Base-by-base conservation (phyloP, 140 eudicot species). In the Flaveria floridana region DNA sequence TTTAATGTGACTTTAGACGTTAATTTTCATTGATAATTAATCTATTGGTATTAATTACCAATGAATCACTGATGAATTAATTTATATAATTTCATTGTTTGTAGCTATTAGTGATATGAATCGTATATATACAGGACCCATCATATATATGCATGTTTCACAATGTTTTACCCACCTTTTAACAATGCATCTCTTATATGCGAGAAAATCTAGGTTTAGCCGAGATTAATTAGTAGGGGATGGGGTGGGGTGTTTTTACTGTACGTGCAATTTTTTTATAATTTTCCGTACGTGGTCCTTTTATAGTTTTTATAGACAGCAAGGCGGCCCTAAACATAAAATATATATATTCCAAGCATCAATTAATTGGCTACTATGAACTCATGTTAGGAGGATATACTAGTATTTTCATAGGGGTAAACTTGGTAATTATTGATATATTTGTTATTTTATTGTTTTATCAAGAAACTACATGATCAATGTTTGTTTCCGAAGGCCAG, bases 401-500 rank as follows among this genome's bases (percentile, higher is more conserved):
- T 79, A 79, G 79, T 73, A 73, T 66, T 73, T 79, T 20, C 79
- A 41, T 79, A 79, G 83, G 79, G 83, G 79, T 34, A 79, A 42
- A 10, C 56, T 14, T 71, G 82, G 72, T 48, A 70, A 59, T 63
- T 34, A 68, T 4, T 26, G 34, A 58, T 28, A 20, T 58, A 20
- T 58, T 30, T 61, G 2, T 46, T 69, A 1, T 14, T 57, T 68
- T 52, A 39, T 53, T 28, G 2, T 64, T 74, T n/a, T 47, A 23
- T 28, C 52, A 46, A 26, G 46, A 25, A 47, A 26, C 9, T 46
- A 68, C 8, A 7, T n/a, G 2, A n/a, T 67, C 55, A 42, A 42
- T 39, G 56, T 18, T 18, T 42, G 20, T 64, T 5, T 21, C 25
- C 58, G 28, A 19, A 18, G 50, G 1, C 41, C 41, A 34, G 41